Evolutionary conservation across 2,329 filamentous ascomycete genomes (phyloP).

Genomic region (Parastagonospora nodorum): DNA sequence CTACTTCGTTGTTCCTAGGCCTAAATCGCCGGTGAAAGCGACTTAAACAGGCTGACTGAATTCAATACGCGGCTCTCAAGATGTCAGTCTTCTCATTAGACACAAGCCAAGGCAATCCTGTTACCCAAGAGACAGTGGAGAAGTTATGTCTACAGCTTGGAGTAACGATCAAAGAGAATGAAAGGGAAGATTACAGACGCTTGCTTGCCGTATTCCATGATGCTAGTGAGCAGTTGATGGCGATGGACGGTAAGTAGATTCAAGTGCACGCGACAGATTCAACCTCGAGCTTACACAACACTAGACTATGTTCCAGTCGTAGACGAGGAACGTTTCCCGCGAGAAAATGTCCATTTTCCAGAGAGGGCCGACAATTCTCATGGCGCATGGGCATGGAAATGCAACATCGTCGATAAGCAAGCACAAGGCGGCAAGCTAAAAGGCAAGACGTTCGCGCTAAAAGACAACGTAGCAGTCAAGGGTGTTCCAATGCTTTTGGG

Average conservation of each 20-base stretch:
- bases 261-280: background rate
- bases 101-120: conserved; percentile 38
- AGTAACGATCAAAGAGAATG: conserved; percentile 39
- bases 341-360: conserved; percentile 44
- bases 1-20: no score
- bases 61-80: background rate
- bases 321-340: conserved; percentile 42
- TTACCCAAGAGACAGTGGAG: conserved; percentile 40
- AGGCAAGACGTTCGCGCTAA: conserved; percentile 41
- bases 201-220: conserved; percentile 49
- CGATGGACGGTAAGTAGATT: conserved; percentile 33
- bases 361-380: conserved; percentile 42
- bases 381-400: conserved; percentile 53
- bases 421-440: conserved; percentile 37
- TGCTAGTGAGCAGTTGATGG: conserved; percentile 45
- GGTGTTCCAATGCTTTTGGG: conserved; percentile 40
- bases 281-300: conserved; percentile 18
- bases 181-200: conserved; percentile 46
- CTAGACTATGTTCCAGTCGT: conserved; percentile 40
- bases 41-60: no score
- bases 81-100: conserved; percentile 49
- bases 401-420: conserved; percentile 40
- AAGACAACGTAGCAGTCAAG: conserved; percentile 42
- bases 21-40: no score
- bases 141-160: conserved; percentile 39